A percentile compares a stretch with the other conserved stretches of the same genome.
phyloP scores from a whole-genome alignment of 495 filamentous ascomycete genomes.

The Penicillium bovifimosum region DNA sequence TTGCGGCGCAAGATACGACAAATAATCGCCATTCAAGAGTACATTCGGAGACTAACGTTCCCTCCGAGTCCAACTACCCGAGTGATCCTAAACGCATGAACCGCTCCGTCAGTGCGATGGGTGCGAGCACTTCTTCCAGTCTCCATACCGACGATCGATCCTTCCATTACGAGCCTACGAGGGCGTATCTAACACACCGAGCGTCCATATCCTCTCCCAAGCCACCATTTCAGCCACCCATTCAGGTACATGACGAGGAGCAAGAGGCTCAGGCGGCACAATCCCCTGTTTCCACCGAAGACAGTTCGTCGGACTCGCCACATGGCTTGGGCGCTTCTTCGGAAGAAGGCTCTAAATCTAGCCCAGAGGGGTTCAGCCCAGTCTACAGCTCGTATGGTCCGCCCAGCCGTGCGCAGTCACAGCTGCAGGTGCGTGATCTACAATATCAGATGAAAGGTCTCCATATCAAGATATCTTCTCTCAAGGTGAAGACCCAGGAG shows the following conservation, averaged over 20 bases:
- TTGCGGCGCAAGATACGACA: slow-evolving; percentile 29
- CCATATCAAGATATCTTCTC: slow-evolving; percentile 80
- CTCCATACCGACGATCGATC: slow-evolving; percentile 36
- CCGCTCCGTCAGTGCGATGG: slow-evolving; percentile 42
- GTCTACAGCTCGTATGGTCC: slow-evolving; percentile 34
- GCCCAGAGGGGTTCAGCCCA: slow-evolving; percentile 32
- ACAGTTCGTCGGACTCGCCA: slow-evolving; percentile 21
- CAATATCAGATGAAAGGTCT: slow-evolving; percentile 91
- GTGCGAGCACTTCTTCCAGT: slow-evolving; percentile 31
- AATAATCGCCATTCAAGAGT: slow-evolving; percentile 50
- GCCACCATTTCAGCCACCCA: slow-evolving; percentile 13
- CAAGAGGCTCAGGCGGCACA: slow-evolving; percentile 5
- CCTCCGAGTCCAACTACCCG: slow-evolving; percentile 31
- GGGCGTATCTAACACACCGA: slow-evolving; percentile 38
- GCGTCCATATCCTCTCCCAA: slow-evolving; percentile 31
- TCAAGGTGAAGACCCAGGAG: slow-evolving; percentile 76
- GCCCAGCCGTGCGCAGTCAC: slow-evolving; percentile 43
- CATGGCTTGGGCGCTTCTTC: slow-evolving; percentile 29
- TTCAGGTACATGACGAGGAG: slow-evolving; percentile 6
- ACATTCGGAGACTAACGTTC: slow-evolving; percentile 53
- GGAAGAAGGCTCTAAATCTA: slow-evolving; percentile 23
- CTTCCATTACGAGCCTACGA: slow-evolving; percentile 36
- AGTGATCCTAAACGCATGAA: slow-evolving; percentile 25
- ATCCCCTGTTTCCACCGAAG: slow-evolving; percentile 12
- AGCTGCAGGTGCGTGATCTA: slow-evolving; percentile 72